Evolutionary conservation across 192 early-diverging fungal species (phyloP), one percentile per base, ranked within the genome.

Genomic region (Lobosporangium transversale): DNA sequence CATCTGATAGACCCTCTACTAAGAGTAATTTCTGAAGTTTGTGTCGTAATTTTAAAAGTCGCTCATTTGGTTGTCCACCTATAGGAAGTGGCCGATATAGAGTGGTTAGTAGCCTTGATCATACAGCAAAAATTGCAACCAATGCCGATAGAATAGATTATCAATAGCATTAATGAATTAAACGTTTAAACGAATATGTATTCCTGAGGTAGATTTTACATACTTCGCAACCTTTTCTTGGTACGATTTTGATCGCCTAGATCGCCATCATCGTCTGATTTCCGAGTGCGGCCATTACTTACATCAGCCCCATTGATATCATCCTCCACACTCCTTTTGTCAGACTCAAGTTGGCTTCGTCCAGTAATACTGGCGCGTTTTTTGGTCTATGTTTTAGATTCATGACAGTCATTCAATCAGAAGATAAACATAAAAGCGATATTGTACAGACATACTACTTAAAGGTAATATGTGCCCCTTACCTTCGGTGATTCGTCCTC

Each of bases 1-100:
- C 76, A n/a, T 75, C 71, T 4, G 63, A 56, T 10, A 75, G 63
- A 20, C 71, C 71, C 11, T 75, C 71, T 2, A 66, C 71, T 6
- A 82, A 35, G 33, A 71, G 56, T 29, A 82, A 27, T 52, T 78
- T 78, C 44, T 82, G 80, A 20, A 82, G 63, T 44, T 68, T 82
- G 67, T 82, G 80, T 12, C 80, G 62, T 31, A 82, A 50, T 52
- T 82, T 70, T 21, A 79, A 35, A 29, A 82, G 53, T 17, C 62
- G 69, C 23, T 78, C 80, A 29, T 62, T 62, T 3, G 80, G 80
- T 18, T 66, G 64, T 14, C 71, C 71, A 27, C 63, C 71, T 75
- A 66, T 36, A 12, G 2, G 18, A 4, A 24, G 15, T 49, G 47
- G 18, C 36, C n/a, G n/a, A n/a, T n/a, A n/a, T n/a, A n/a, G n/a